Base-by-base conservation (phyloP, 768 basidiomycete genomes). In the Suillus placidus region DNA sequence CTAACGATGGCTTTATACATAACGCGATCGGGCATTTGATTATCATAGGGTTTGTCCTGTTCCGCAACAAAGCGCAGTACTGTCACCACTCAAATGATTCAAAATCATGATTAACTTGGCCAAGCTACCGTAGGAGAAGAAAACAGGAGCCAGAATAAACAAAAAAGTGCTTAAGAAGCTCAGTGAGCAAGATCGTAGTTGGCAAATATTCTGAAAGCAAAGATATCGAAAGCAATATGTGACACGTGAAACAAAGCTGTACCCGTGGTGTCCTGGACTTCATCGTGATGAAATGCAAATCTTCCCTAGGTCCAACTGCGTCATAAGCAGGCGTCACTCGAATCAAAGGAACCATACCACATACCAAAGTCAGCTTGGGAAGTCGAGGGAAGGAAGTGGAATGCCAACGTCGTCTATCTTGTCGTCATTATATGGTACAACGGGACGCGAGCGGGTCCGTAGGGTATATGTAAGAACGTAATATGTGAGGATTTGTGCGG, bases 351-450 rank as follows among this genome's bases (percentile, higher is more conserved):
- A 18, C 18, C 6, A 60, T 30, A 30, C 37, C 26, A 40, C 18
- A 13, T 42, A 37, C 60, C 6, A 40, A 32, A 30, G 20, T 26
- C 20, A 18, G n/a, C 9, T 43, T 23, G 38, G 60, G 34, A 58
- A 55, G 61, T 20, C 14, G 30, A 49, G 5, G 38, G 23, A 6
- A 38, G 2, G 4, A 26, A 63, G 49, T 26, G 16, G 45, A 62
- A 58, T 42, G 58, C 10, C 10, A 60, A 30, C 13, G 40, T 20
- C 45, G 9, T 58, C 52, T 63, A 4, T 64, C 20, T n/a, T 57
- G 52, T 56, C 55, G 45, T 66, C 56, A 23, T 56, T 56, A 35
- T 74, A 67, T 76, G 51, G 62, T 75, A 75, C 73, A 75, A 26
- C 37, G 66, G 68, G 66, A 49, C 64, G 69, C 51, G 65, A 68